Evolutionary conservation across 202 grass and related monocot species (phyloP), one percentile per base, ranked within the genome.

Genomic region (Dendrocalamus latiflorus): DNA sequence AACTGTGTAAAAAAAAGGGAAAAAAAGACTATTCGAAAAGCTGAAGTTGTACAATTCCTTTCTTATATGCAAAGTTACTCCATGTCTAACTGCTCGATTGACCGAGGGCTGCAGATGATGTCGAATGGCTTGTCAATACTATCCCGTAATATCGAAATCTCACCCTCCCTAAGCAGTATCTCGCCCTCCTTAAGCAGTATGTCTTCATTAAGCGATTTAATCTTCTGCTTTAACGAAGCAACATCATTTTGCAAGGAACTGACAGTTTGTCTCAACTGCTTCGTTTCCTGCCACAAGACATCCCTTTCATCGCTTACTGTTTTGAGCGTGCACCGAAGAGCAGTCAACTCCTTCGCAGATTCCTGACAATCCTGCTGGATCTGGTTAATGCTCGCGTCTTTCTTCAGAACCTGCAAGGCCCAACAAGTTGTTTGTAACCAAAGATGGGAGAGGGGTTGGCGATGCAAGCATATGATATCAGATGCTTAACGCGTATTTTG

Each of bases 131-230:
- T 81, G 44, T 79, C 68, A 28, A 84, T 67, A 39, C 68, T 84
- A 55, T 91, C 88, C 21, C 30, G 74, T 39, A 91, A 24, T 79
- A 94, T 91, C 49, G 89, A 91, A 45, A 94, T 84, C 83, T 89
- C 75, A 28, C 86, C 92, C 41, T 94, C 88, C 12, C 60, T 76
- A 17, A 89, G 59, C 37, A 94, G 83, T 78, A 94, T 86, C 71
- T 94, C 88, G 9, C 90, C 91, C 75, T 98, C 95, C 83, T 98
- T 94, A 5, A 84, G 24, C 62, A 83, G 68, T 83, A 94, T 76
- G 58, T 94, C 88, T 76, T 94, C 88, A 50, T 91, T 59, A 68
- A 94, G 92, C 10, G 70, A 62, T 70, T 88, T 90, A 8, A 98
- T 88, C 68, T 77, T 94, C 70, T 91, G 77, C 67, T 76, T 86